These are phyloP conservation scores for Cicer chorassanicum DNA, from an alignment of 306 rosid genomes.

Conservation along the genomic window DNA sequence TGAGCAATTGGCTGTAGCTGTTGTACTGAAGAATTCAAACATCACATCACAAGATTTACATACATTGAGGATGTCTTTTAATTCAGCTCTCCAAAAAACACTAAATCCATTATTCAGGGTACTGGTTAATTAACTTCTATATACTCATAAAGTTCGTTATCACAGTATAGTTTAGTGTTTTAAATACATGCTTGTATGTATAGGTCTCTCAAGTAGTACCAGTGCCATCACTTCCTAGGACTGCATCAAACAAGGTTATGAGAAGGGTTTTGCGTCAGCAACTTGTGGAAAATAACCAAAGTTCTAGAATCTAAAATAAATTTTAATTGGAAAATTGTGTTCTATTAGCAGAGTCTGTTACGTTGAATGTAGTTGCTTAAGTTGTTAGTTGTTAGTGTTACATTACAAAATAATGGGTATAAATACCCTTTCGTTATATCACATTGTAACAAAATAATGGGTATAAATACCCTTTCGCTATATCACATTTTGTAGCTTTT, in stretches of 20 bases:
- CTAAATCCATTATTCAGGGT: slow-evolving; percentile 93
- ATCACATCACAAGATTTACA: slow-evolving; percentile 50
- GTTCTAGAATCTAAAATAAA: slow-evolving; percentile 60
- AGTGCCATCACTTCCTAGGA: slow-evolving; percentile 79
- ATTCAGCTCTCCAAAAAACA: slow-evolving; percentile 86
- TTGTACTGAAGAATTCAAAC: slow-evolving; percentile 64
- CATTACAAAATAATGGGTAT: slow-evolving; percentile 7
- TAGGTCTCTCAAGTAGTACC: slow-evolving; percentile 78
- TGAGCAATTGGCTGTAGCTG: slow-evolving; percentile 76
- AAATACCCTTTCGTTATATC: neutral
- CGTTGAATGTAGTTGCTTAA: neutral
- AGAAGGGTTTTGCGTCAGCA: slow-evolving; percentile 86
- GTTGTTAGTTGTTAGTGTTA: neutral
- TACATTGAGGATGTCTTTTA: slow-evolving; percentile 62
- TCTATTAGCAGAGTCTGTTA: neutral
- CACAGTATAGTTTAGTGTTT: neutral
- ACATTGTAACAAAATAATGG: too few species aligned
- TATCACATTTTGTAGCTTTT: too few species aligned
- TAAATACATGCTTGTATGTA: slow-evolving; percentile 29
- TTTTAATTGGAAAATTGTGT: neutral
- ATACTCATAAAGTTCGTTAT: slow-evolving; percentile 15
- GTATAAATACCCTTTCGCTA: too few species aligned
- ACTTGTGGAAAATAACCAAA: slow-evolving; percentile 52
- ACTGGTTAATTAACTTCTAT: slow-evolving; percentile 41
- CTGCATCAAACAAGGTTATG: slow-evolving; percentile 94